Percentiles rank a stretch among this genome's conserved stretches.
Evolutionary conservation across 1,139 yeast genomes (phyloP).

Genomic region (Yamadazyma atmosphaerica): DNA sequence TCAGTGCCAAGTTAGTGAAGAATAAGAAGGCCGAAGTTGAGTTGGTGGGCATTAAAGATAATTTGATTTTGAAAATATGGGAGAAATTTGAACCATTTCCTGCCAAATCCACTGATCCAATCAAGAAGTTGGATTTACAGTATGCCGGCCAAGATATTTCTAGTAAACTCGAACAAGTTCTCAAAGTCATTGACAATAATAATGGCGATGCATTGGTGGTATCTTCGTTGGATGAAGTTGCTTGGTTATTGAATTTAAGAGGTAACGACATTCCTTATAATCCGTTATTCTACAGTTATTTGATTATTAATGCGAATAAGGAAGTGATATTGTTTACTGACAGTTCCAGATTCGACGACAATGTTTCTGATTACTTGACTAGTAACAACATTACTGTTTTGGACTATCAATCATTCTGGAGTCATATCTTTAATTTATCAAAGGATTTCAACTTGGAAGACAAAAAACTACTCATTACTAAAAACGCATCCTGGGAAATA

Average conservation of each 20-base stretch:
- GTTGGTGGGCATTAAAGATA: conserved; percentile 63
- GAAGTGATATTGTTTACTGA: conserved; percentile 54
- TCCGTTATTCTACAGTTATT: conserved; percentile 87
- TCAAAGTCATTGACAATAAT: conserved; percentile 40
- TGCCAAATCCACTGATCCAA: conserved; percentile 37
- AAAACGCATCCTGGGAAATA: conserved; percentile 80
- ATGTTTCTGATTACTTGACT: conserved; percentile 32
- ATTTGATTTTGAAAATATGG: conserved; percentile 83
- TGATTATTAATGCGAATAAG: conserved; percentile 53
- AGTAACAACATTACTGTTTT: conserved; percentile 46
- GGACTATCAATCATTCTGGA: conserved; percentile 60
- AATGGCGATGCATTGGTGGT: conserved; percentile 53
- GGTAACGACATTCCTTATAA: conserved; percentile 79
- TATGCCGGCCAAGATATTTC: conserved; percentile 50
- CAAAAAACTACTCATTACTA: conserved; percentile 58
- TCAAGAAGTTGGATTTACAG: conserved; percentile 44
- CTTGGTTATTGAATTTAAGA: conserved; percentile 88
- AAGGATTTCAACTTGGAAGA: conserved; percentile 38
- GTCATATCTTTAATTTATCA: conserved; percentile 45
- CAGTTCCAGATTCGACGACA: conserved; percentile 28
- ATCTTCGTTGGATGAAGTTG: conserved; percentile 79
- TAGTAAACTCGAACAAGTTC: conserved; percentile 47
- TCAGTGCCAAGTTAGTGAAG: conserved; percentile 19
- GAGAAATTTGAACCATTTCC: conserved; percentile 50
- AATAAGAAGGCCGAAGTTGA: conserved; percentile 47